Evolutionary conservation across 805 yeast genomes (phyloP).

Genomic region (Ogataea populi-albae): DNA sequence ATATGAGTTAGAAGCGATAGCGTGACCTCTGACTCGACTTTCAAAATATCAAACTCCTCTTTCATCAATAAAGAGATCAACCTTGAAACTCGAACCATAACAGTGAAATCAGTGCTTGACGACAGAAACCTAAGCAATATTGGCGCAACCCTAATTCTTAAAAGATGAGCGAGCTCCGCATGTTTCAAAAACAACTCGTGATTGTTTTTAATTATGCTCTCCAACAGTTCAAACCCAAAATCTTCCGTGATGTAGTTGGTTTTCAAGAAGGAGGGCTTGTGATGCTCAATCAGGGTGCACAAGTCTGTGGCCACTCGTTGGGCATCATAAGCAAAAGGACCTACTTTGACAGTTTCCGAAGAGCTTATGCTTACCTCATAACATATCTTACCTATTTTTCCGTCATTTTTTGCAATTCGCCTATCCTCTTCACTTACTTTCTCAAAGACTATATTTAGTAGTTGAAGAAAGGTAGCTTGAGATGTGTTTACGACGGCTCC

Average conservation of each 20-base stretch:
- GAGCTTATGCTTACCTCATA: constrained; percentile 46
- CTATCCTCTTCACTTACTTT: constrained; percentile 45
- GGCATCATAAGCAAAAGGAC: constrained; percentile 63
- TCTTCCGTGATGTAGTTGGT: constrained; percentile 53
- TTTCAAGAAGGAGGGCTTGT: constrained; percentile 52
- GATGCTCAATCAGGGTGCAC: constrained; percentile 62
- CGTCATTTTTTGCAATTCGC: constrained; percentile 19
- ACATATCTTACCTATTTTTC: constrained; percentile 12
- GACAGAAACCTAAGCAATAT: constrained; percentile 66
- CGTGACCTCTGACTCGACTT: constrained; percentile 78
- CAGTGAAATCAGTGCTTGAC: constrained; percentile 56
- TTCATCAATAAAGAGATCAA: constrained; percentile 60
- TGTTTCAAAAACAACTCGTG: constrained; percentile 51
- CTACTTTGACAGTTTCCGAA: constrained; percentile 40
- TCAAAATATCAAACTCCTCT: constrained; percentile 59
- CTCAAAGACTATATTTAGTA: constrained; percentile 77
- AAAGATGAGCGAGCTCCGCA: constrained; percentile 60
- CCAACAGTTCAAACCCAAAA: constrained; percentile 79
- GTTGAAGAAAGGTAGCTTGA: constrained; percentile 86
- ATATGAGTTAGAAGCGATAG: constrained; percentile 71
- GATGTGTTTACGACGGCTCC: constrained; percentile 87
- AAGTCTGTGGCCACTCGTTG: constrained; percentile 68
- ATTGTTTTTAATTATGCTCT: constrained; percentile 70
- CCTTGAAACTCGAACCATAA: constrained; percentile 72
- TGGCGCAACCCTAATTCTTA: constrained; percentile 73